phyloP scores from a whole-genome alignment of 2,329 filamentous ascomycete species.

The Aspergillus sojae region DNA sequence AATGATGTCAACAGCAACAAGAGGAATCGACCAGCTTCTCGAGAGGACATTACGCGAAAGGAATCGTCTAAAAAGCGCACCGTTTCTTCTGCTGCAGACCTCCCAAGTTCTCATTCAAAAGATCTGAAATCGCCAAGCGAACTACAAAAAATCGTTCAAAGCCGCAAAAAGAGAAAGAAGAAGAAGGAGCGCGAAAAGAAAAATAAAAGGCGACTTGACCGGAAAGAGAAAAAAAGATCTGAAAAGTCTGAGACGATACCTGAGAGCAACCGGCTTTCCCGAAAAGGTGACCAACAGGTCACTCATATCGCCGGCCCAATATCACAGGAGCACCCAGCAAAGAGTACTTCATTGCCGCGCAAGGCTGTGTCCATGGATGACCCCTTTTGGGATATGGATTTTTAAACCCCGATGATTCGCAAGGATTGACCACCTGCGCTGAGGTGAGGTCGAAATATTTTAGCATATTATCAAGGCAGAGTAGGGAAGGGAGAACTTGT shows the following conservation, averaged over 20 bases:
- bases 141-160: background rate
- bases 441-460: conserved; percentile 45
- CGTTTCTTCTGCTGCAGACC: background rate
- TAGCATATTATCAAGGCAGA: conserved; percentile 1
- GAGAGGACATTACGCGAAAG: background rate
- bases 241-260: background rate
- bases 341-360: background rate
- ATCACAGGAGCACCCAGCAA: background rate
- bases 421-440: conserved; percentile 39
- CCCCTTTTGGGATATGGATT: conserved; percentile 33
- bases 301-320: background rate
- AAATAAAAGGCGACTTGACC: background rate
- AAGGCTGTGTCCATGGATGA: conserved; percentile 4
- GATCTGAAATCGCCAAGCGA: background rate
- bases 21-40: background rate
- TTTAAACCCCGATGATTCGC: conserved; percentile 44
- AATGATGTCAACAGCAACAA: background rate
- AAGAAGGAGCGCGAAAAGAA: background rate
- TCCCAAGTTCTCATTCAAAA: background rate
- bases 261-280: background rate
- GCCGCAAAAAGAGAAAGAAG: background rate
- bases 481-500: background rate
- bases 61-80: background rate
- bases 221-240: background rate
- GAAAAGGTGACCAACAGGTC: background rate